These are phyloP conservation scores for Talaromyces sp. DNA, from an alignment of 2,329 filamentous ascomycete genomes.

Conservation along the genomic window DNA sequence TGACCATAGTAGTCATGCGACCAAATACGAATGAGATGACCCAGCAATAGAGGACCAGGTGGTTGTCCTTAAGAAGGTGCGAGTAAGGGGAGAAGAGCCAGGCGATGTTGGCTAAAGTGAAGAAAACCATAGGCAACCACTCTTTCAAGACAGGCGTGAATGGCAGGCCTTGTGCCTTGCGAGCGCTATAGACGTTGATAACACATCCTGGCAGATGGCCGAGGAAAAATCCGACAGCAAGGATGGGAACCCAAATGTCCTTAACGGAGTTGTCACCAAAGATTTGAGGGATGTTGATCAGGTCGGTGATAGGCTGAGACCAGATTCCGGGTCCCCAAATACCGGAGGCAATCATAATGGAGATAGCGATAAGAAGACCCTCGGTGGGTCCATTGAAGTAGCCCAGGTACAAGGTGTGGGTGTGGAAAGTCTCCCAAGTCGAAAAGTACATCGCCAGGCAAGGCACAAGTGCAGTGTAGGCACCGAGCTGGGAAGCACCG, in stretches of 20 bases:
- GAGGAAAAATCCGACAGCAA: conserved; percentile 66
- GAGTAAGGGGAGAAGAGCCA: conserved; percentile 94
- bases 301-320: conserved; percentile 71
- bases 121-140: conserved; percentile 89
- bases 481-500: conserved; percentile 78
- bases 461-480: conserved; percentile 88
- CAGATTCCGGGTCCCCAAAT: conserved; percentile 87
- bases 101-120: conserved; percentile 70
- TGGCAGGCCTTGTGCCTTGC: conserved; percentile 71
- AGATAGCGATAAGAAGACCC: conserved; percentile 84
- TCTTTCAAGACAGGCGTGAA: conserved; percentile 84
- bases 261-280: conserved; percentile 75
- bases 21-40: conserved; percentile 98
- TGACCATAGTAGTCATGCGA: conserved; percentile 98
- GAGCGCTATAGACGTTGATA: conserved; percentile 77
- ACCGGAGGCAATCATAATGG: conserved; percentile 83
- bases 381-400: conserved; percentile 98
- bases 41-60: conserved; percentile 86
- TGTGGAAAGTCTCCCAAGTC: conserved; percentile 99
- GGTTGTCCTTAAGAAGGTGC: conserved; percentile 77
- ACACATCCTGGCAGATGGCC: conserved; percentile 88
- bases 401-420: conserved; percentile 92
- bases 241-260: conserved; percentile 82
- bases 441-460: conserved; percentile 99
- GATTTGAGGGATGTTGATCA: conserved; percentile 65